These are phyloP conservation scores for Cystobasidium tubakii DNA, from an alignment of 768 basidiomycete species.

Conservation along the genomic window DNA sequence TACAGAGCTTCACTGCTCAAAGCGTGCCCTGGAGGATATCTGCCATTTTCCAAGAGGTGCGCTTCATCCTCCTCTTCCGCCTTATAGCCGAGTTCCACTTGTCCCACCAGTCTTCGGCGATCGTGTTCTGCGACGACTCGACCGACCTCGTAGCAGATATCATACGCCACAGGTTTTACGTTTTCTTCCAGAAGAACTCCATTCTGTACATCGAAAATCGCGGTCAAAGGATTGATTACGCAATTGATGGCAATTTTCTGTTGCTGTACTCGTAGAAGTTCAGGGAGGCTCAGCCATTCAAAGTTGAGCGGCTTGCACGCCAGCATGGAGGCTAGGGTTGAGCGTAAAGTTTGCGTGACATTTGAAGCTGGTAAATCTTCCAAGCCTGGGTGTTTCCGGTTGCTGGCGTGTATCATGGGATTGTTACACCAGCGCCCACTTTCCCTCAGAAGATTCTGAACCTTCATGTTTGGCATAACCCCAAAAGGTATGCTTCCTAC, in stretches of 20 bases:
- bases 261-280: slow-evolving; percentile 65
- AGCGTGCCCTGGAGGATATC: slow-evolving; percentile 52
- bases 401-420: slow-evolving; percentile 43
- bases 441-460: slow-evolving; percentile 42
- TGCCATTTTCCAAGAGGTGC: slow-evolving; percentile 49
- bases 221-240: slow-evolving; percentile 78
- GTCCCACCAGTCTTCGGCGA: slow-evolving; percentile 37
- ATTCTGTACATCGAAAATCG: slow-evolving; percentile 71
- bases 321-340: slow-evolving; percentile 63
- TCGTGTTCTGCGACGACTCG: slow-evolving; percentile 55
- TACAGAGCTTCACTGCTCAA: slow-evolving; percentile 55
- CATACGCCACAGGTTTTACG: slow-evolving; percentile 54
- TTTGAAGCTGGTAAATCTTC: slow-evolving; percentile 38
- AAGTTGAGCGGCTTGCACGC: slow-evolving; percentile 57
- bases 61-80: background rate
- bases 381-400: slow-evolving; percentile 38
- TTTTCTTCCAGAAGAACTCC: slow-evolving; percentile 60
- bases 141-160: slow-evolving; percentile 69
- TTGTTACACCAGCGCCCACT: slow-evolving; percentile 27
- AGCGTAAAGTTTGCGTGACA: slow-evolving; percentile 55
- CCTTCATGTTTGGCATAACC: slow-evolving; percentile 63
- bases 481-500: slow-evolving; percentile 69
- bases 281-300: slow-evolving; percentile 61
- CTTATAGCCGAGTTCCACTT: background rate
- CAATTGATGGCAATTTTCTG: slow-evolving; percentile 76